These are phyloP conservation scores for Avena eriantha DNA, from an alignment of 176 grass and related monocot genomes.

Conservation along the genomic window DNA sequence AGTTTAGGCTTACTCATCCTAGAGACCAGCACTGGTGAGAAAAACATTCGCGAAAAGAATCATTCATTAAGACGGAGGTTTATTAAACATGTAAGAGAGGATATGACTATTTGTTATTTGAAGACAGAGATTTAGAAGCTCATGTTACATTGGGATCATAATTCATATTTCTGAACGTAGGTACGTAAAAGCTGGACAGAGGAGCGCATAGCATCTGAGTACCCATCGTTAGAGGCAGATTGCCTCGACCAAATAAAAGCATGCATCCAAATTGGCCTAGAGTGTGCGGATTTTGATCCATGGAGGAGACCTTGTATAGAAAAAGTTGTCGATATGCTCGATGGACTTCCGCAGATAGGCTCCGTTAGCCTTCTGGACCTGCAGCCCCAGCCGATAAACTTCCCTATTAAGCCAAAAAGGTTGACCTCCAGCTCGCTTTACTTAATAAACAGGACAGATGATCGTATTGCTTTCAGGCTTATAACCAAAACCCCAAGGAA, in stretches of 20 bases:
- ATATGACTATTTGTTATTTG: neutral
- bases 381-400: neutral
- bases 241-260: neutral
- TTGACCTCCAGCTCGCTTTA: neutral
- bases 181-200: neutral
- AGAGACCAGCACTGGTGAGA: conserved; percentile 25
- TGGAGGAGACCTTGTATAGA: neutral
- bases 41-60: neutral
- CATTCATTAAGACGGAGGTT: neutral
- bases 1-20: conserved; percentile 36
- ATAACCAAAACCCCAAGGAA: neutral
- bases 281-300: neutral
- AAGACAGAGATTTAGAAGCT: neutral
- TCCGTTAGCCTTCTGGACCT: neutral
- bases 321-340: neutral
- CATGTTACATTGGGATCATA: neutral
- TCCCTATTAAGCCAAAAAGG: neutral
- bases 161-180: neutral
- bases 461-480: neutral
- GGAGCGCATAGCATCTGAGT: neutral
- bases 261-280: conserved; percentile 22
- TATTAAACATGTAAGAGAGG: conserved; percentile 26
- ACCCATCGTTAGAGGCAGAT: neutral
- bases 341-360: neutral
- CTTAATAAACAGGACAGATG: neutral